These are phyloP conservation scores for Hymenoscyphus salicellus DNA, from an alignment of 2,329 filamentous ascomycete genomes.

Conservation along the genomic window DNA sequence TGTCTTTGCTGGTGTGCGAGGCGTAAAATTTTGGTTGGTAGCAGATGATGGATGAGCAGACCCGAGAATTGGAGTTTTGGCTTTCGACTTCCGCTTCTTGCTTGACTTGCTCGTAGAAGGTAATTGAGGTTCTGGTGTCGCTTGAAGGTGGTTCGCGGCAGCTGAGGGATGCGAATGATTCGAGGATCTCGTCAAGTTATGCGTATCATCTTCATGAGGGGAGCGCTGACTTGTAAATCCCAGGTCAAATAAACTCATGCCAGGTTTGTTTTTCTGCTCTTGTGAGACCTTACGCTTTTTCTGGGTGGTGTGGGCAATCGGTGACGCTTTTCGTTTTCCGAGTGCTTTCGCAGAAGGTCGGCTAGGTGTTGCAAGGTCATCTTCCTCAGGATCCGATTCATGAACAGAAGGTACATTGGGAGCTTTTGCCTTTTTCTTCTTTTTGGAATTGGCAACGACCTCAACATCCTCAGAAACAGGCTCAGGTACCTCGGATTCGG, in stretches of 20 bases:
- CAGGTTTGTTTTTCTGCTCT: conserved; percentile 12
- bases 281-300: conserved; percentile 21
- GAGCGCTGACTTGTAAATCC: conserved; percentile 5
- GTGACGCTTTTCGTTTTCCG: conserved; percentile 27
- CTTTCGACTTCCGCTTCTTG: conserved; percentile 7
- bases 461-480: background rate
- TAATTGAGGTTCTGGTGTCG: background rate
- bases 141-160: background rate
- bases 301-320: background rate
- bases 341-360: conserved; percentile 26
- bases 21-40: background rate
- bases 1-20: background rate
- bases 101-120: background rate
- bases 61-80: conserved; percentile 11
- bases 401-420: background rate
- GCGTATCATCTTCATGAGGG: background rate
- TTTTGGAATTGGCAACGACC: background rate
- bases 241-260: conserved; percentile 12
- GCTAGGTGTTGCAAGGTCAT: conserved; percentile 4
- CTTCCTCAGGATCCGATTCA: background rate
- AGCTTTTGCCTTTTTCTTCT: background rate
- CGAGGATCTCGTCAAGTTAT: background rate
- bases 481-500: background rate
- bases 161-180: background rate
- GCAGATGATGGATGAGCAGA: conserved; percentile 16